Evolutionary conservation across 495 filamentous ascomycete genomes (phyloP).

Genomic region (Aspergillus indologenus): DNA sequence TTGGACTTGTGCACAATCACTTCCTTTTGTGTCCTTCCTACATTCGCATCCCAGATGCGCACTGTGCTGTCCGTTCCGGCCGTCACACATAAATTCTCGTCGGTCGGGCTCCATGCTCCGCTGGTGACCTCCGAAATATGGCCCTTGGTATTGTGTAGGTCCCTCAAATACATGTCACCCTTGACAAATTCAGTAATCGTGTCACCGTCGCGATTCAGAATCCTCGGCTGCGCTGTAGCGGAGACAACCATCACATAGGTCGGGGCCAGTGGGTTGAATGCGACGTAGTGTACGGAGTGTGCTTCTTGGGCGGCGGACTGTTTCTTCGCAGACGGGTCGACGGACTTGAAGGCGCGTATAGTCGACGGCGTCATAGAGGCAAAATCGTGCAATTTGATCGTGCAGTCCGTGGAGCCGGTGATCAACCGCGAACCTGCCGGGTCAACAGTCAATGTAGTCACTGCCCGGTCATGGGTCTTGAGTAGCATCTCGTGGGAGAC

Average conservation of each 20-base stretch:
- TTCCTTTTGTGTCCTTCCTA: constrained; percentile 80
- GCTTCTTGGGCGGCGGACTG: constrained; percentile 70
- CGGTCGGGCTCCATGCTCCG: constrained; percentile 83
- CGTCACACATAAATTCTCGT: constrained; percentile 79
- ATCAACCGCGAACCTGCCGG: constrained; percentile 80
- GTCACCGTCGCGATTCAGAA: constrained; percentile 86
- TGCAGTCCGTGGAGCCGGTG: constrained; percentile 87
- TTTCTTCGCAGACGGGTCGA: constrained; percentile 82
- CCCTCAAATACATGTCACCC: constrained; percentile 95
- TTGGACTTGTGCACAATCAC: constrained; percentile 93
- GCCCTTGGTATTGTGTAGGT: constrained; percentile 95
- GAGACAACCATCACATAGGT: constrained; percentile 80
- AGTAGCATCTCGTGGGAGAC: constrained; percentile 89
- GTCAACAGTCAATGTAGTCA: constrained; percentile 81
- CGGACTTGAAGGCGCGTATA: constrained; percentile 83
- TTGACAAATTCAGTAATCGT: constrained; percentile 83
- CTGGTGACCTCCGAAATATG: constrained; percentile 87
- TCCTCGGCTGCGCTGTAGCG: constrained; percentile 82
- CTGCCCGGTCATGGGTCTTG: constrained; percentile 85
- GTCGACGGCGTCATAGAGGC: constrained; percentile 93
- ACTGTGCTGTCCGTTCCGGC: constrained; percentile 91
- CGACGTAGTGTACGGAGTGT: constrained; percentile 79
- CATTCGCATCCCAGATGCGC: constrained; percentile 93
- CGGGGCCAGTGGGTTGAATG: constrained; percentile 82
- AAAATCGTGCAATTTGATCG: constrained; percentile 90